Conservation (phyloP, 1,284 basidiomycete genomes). For the Trichosporon inkin region DNA sequence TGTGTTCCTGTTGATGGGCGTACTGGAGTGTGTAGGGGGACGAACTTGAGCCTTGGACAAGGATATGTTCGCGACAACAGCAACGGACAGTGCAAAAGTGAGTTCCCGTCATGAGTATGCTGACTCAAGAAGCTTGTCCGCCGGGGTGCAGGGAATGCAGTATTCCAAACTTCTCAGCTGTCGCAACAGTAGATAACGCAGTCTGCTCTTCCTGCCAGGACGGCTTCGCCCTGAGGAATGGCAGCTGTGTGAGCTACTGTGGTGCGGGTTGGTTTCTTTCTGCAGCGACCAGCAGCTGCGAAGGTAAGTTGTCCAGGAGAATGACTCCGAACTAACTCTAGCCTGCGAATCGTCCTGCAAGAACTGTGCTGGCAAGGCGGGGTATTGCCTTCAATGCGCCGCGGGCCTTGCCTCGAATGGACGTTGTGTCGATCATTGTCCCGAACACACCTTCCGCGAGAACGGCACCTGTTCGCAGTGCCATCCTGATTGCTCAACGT, state of each 20-base stretch:
- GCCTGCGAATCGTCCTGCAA: not conserved
- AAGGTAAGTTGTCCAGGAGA: not conserved
- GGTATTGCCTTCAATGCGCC: not conserved
- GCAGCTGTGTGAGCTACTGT: not conserved
- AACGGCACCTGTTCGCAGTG: not conserved
- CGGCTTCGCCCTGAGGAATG: not conserved
- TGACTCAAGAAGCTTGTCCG: not conserved
- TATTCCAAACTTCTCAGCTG: not conserved
- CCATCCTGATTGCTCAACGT: not conserved
- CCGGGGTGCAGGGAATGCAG: not conserved
- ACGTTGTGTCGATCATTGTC: not conserved
- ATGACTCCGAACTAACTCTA: not conserved
- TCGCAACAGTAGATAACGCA: not conserved
- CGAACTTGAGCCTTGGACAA: not conserved
- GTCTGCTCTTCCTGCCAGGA: not conserved
- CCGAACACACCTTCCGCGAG: not conserved
- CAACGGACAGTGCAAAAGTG: not conserved
- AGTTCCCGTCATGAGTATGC: not conserved
- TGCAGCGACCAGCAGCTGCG: not conserved
- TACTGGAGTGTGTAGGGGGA: not conserved
- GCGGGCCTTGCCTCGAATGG: not conserved
- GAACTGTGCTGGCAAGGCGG: not conserved
- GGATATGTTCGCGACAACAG: not conserved
- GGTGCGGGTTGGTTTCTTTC: not conserved
- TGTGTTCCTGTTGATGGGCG: not conserved